These are phyloP conservation scores for Lunularia cruciata DNA, from an alignment of 225 moss, liverwort and hornwort species.

Conservation along the genomic window DNA sequence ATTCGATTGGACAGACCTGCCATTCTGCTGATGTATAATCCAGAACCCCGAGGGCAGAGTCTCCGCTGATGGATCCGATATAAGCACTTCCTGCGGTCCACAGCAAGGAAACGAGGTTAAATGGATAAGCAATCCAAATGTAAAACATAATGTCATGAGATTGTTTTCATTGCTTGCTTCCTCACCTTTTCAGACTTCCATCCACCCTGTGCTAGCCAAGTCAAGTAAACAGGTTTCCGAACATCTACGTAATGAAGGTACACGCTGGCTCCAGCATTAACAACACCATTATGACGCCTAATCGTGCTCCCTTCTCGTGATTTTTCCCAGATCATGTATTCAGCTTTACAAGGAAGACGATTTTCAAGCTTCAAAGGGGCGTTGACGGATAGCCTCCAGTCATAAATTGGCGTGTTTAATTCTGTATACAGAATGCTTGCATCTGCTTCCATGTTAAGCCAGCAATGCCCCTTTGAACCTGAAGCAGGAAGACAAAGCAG, in stretches of 20 bases:
- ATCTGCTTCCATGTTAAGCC: constrained; percentile 97
- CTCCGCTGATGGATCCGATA: constrained; percentile 85
- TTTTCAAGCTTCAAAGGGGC: constrained; percentile 94
- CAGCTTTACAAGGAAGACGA: constrained; percentile 84
- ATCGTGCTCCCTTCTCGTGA: constrained; percentile 63
- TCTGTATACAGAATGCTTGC: constrained; percentile 79
- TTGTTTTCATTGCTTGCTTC: background rate
- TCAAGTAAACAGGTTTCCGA: constrained; percentile 82
- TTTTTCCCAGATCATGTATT: constrained; percentile 83
- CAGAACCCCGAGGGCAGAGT: constrained; percentile 88
- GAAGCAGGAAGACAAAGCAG: constrained; percentile 61
- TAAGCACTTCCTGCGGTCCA: constrained; percentile 58
- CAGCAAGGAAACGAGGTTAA: background rate
- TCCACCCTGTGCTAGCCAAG: constrained; percentile 95
- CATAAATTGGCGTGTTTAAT: constrained; percentile 69
- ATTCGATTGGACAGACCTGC: constrained; percentile 46
- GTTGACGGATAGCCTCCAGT: constrained; percentile 89
- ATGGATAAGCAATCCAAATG: background rate
- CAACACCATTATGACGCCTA: constrained; percentile 72
- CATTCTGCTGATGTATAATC: constrained; percentile 85
- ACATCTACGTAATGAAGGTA: constrained; percentile 83
- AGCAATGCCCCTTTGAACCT: constrained; percentile 58
- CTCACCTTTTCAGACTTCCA: constrained; percentile 85
- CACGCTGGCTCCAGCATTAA: constrained; percentile 75
- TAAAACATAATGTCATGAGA: background rate